These are phyloP conservation scores for Clonostachys chloroleuca DNA, from an alignment of 2,329 filamentous ascomycete genomes.

Conservation along the genomic window DNA sequence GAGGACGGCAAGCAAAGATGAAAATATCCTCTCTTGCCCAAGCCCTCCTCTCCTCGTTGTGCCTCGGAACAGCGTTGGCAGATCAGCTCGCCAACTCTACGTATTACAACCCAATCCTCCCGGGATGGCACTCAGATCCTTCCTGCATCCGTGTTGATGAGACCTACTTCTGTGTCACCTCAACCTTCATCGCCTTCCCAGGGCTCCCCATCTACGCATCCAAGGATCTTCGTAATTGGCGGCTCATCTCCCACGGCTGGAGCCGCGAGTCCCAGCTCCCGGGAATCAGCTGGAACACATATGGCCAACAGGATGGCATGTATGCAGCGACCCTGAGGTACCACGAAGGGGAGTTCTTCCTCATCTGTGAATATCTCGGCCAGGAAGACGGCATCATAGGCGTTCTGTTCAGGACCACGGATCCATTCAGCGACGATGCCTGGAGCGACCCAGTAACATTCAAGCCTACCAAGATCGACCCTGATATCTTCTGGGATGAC, in stretches of 20 bases:
- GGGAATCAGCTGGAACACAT: slow-evolving; percentile 11
- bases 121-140: slow-evolving; percentile 45
- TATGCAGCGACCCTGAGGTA: slow-evolving; percentile 42
- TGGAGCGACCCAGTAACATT: slow-evolving; percentile 29
- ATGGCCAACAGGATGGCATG: slow-evolving; percentile 25
- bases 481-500: slow-evolving; percentile 9
- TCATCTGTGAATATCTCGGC: slow-evolving; percentile 17
- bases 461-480: slow-evolving; percentile 18
- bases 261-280: slow-evolving; percentile 33
- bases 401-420: slow-evolving; percentile 31
- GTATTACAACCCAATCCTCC: slow-evolving; percentile 37
- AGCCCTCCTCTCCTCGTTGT: too few relatives aligned
- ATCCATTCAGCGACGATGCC: slow-evolving; percentile 26
- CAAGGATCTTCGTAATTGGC: slow-evolving; percentile 43
- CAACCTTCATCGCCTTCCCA: slow-evolving; percentile 40
- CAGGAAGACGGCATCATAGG: slow-evolving; percentile 19
- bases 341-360: slow-evolving; percentile 33
- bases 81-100: slow-evolving; percentile 2
- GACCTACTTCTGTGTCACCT: slow-evolving; percentile 46
- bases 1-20: too few relatives aligned
- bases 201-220: slow-evolving; percentile 47
- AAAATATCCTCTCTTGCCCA: too few relatives aligned
- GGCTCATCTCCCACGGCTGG: slow-evolving; percentile 17
- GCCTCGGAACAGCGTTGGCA: too few relatives aligned
- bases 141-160: slow-evolving; percentile 34